phyloP scores from a whole-genome alignment of 1,284 basidiomycete genomes.

The Ustilago bromivora region DNA sequence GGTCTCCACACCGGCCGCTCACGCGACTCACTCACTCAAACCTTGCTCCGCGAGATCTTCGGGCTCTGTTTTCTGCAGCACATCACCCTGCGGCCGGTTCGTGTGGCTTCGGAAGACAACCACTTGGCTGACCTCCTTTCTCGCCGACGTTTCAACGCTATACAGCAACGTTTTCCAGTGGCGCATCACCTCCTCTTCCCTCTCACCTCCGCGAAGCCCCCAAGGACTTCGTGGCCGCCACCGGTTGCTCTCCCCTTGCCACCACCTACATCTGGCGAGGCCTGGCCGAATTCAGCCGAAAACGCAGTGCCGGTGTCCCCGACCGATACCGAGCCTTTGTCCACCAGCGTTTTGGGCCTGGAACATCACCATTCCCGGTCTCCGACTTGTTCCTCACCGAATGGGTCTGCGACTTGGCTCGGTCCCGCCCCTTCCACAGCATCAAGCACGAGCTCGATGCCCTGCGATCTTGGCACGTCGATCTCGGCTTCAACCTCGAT shows the following conservation, averaged over 20 bases:
- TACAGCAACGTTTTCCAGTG: not conserved
- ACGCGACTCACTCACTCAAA: not conserved
- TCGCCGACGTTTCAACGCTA: not conserved
- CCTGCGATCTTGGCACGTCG: not conserved
- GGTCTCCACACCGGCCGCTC: not conserved
- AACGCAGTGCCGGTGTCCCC: too few species aligned
- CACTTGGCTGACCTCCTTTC: not conserved
- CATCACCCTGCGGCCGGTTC: not conserved
- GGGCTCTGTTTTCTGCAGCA: not conserved
- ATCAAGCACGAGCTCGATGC: not conserved
- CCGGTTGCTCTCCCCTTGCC: not conserved
- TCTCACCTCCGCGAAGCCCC: not conserved
- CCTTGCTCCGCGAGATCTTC: not conserved
- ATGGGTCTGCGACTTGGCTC: not conserved
- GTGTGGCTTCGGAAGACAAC: not conserved
- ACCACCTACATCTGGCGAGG: too few species aligned
- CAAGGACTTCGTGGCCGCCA: not conserved
- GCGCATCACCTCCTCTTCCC: not conserved
- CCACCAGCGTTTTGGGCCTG: too few species aligned
- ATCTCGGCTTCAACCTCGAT: not conserved
- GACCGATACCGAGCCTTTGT: too few species aligned
- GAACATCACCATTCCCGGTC: not conserved
- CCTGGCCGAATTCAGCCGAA: too few species aligned
- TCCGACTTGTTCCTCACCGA: not conserved
- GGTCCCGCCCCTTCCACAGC: not conserved